Evolutionary conservation across 257 asterid genomes (phyloP).

Genomic region (Euphrasia confusa): DNA sequence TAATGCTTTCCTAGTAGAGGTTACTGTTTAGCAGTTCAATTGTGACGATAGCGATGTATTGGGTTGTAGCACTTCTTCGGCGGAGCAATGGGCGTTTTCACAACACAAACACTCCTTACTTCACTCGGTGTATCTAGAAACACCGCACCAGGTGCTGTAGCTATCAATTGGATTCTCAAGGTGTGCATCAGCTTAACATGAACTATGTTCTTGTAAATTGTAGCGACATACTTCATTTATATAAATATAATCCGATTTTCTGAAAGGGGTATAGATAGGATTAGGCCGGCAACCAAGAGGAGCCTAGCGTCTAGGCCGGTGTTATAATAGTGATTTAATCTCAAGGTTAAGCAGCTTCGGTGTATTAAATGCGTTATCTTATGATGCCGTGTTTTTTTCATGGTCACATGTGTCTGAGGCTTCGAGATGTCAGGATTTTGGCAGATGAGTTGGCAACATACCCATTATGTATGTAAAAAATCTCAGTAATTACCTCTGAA

Average conservation of each 20-base stretch:
- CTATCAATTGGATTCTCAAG: conserved; percentile 99
- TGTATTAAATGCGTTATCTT: conserved; percentile 6
- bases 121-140: conserved; percentile 82
- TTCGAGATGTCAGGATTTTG: conserved; percentile 7
- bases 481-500: conserved; percentile 17
- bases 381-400: conserved; percentile 5
- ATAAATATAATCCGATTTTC: background rate
- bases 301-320: background rate
- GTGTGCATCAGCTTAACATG: conserved; percentile 33
- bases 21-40: conserved; percentile 19
- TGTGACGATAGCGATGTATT: conserved; percentile 23
- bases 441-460: conserved; percentile 10
- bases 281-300: background rate
- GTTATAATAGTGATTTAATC: background rate
- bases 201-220: conserved; percentile 14
- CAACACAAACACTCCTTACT: conserved; percentile 84
- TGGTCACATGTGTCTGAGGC: conserved; percentile 4
- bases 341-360: background rate
- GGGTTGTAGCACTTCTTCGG: conserved; percentile 84
- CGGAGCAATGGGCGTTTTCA: conserved; percentile 98
- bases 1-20: conserved; percentile 8
- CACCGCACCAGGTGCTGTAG: conserved; percentile 81
- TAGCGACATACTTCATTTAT: background rate
- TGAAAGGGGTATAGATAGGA: too few species aligned
- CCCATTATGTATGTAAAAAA: background rate